A percentile compares a stretch with the other conserved stretches of the same genome.
phyloP scores from a whole-genome alignment of 257 asterid species.

The Solanum dulcamara region DNA sequence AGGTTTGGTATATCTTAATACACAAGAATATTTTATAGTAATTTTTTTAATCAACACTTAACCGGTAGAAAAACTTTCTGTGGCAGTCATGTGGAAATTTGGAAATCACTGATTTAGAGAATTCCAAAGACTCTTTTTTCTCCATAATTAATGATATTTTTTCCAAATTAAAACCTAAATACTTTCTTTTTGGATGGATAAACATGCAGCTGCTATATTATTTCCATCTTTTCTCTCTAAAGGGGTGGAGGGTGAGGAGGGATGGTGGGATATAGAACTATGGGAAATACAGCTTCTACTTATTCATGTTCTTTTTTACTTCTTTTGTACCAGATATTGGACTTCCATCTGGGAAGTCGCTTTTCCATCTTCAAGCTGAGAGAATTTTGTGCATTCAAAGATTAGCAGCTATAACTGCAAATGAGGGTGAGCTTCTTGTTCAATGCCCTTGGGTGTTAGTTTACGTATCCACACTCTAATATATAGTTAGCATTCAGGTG shows the following conservation, averaged over 20 bases:
- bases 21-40: neutral
- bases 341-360: constrained; percentile 96
- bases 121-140: neutral
- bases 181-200: neutral
- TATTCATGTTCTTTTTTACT: neutral
- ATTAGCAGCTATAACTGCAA: constrained; percentile 66
- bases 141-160: neutral
- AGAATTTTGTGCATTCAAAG: constrained; percentile 77
- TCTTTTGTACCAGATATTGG: constrained; percentile 57
- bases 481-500: constrained; percentile 26
- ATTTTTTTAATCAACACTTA: neutral
- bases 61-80: neutral
- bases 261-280: neutral
- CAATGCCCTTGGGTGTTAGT: constrained; percentile 1
- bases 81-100: neutral
- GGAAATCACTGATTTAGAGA: neutral
- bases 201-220: neutral
- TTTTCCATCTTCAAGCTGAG: constrained; percentile 97
- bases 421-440: constrained; percentile 49
- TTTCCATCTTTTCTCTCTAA: neutral
- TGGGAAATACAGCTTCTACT: neutral
- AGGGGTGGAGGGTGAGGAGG: neutral
- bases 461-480: neutral
- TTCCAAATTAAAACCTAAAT: neutral
- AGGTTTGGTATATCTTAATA: neutral